Conservation (phyloP, 768 basidiomycete species). For the Terana coerulea region DNA sequence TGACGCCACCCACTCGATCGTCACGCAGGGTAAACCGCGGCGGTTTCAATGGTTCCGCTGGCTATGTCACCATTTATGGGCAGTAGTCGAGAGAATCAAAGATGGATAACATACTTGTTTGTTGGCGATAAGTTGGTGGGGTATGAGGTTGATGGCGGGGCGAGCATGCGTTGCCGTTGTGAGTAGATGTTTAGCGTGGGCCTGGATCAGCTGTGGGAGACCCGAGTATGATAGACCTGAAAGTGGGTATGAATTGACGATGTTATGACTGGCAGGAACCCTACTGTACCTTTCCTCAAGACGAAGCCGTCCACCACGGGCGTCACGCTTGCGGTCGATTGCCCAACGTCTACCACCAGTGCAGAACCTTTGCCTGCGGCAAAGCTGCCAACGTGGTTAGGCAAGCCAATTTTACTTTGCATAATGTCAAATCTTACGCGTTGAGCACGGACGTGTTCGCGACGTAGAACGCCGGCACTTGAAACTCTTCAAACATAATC, state of each 20-base stretch:
- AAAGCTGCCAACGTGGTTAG: slow-evolving; percentile 45
- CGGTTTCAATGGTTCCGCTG: slow-evolving; percentile 65
- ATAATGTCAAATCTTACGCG: slow-evolving; percentile 62
- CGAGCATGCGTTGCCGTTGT: slow-evolving; percentile 45
- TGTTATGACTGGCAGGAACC: neutral
- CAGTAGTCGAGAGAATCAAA: slow-evolving; percentile 10
- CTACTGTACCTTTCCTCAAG: slow-evolving; percentile 74
- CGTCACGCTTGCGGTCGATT: slow-evolving; percentile 84
- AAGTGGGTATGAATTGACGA: neutral
- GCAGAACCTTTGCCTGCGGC: slow-evolving; percentile 98
- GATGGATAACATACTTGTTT: slow-evolving; percentile 47
- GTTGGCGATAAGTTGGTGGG: slow-evolving; percentile 88
- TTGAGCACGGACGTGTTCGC: slow-evolving; percentile 93
- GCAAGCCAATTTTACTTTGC: neutral
- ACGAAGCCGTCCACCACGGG: slow-evolving; percentile 98
- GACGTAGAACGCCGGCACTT: slow-evolving; percentile 93
- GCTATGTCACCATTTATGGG: slow-evolving; percentile 34
- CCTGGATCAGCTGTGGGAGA: slow-evolving; percentile 76
- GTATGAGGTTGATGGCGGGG: slow-evolving; percentile 61
- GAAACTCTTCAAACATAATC: slow-evolving; percentile 96
- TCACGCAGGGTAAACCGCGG: slow-evolving; percentile 71
- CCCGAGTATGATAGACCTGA: slow-evolving; percentile 75
- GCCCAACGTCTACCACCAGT: slow-evolving; percentile 91
- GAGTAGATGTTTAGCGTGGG: slow-evolving; percentile 70
- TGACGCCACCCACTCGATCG: slow-evolving; percentile 69